Conservation (phyloP, 257 asterid genomes). For the Echites panduratus region DNA sequence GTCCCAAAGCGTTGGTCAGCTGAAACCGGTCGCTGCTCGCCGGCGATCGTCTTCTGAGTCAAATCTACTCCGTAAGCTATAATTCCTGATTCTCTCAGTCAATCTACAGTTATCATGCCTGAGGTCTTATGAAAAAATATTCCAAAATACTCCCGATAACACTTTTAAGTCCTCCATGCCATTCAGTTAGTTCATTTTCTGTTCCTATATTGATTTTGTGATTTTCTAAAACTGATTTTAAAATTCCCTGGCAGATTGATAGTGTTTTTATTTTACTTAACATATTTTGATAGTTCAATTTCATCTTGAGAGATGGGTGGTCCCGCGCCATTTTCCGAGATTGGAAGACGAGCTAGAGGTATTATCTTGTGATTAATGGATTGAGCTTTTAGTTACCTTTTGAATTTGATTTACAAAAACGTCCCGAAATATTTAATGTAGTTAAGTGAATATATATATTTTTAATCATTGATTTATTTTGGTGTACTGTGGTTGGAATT, state of each 20-base stretch:
- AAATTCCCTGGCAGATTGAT: not conserved
- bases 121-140: not conserved
- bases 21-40: constrained; percentile 3
- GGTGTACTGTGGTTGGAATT: not conserved
- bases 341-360: constrained; percentile 86
- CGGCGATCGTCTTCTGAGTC: constrained; percentile 10
- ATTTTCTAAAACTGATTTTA: not conserved
- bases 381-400: not conserved
- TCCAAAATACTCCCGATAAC: not conserved
- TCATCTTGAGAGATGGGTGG: constrained; percentile 40
- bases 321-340: constrained; percentile 74
- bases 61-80: not conserved
- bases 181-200: too few species aligned
- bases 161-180: not conserved
- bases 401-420: not conserved
- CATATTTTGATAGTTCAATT: not conserved
- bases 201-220: not conserved
- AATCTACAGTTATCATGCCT: not conserved
- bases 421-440: not conserved
- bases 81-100: too few species aligned
- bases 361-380: not conserved
- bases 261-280: not conserved
- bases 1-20: not conserved
- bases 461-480: not conserved
- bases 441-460: too few species aligned